phyloP scores from a whole-genome alignment of 768 basidiomycete species.

The Russula abietina region DNA sequence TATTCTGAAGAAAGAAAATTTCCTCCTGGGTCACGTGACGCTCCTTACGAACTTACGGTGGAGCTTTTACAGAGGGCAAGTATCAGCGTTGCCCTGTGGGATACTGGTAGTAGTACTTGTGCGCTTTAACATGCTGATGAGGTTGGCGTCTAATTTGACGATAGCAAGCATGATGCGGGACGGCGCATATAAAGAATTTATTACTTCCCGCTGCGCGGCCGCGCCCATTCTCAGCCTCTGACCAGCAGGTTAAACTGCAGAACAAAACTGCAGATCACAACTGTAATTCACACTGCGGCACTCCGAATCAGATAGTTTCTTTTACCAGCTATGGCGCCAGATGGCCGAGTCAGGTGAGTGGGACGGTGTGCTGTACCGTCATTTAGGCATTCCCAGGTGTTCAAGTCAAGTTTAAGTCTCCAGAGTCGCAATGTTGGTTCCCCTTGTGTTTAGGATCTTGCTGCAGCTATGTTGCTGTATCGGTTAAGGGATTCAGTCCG shows the following conservation, averaged over 20 bases:
- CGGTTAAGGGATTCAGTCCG: constrained; percentile 21
- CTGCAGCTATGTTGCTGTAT: constrained; percentile 20
- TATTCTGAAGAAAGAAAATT: too few species aligned
- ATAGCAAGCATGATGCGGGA: too few species aligned
- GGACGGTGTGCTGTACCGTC: constrained; percentile 58
- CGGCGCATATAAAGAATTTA: too few species aligned
- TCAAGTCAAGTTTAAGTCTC: too few species aligned
- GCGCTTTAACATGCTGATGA: constrained; percentile 1
- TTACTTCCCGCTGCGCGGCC: too few species aligned
- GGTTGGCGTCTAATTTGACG: background rate
- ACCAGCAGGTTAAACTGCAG: too few species aligned
- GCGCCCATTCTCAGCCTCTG: too few species aligned
- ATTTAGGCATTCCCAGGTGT: too few species aligned
- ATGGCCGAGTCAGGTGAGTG: constrained; percentile 71
- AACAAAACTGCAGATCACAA: background rate
- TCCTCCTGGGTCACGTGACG: background rate
- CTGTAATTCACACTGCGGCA: constrained; percentile 17
- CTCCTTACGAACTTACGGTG: constrained; percentile 7
- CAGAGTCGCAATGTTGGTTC: background rate
- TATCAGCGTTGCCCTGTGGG: background rate
- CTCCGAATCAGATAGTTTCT: constrained; percentile 20
- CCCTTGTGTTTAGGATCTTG: constrained; percentile 7
- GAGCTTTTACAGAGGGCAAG: background rate
- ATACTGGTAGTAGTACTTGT: background rate
- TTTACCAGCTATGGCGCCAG: constrained; percentile 44